Evolutionary conservation across 1,284 basidiomycete genomes (phyloP), one percentile per base, ranked within the genome.

Genomic region (Moesziomyces parantarcticus): DNA sequence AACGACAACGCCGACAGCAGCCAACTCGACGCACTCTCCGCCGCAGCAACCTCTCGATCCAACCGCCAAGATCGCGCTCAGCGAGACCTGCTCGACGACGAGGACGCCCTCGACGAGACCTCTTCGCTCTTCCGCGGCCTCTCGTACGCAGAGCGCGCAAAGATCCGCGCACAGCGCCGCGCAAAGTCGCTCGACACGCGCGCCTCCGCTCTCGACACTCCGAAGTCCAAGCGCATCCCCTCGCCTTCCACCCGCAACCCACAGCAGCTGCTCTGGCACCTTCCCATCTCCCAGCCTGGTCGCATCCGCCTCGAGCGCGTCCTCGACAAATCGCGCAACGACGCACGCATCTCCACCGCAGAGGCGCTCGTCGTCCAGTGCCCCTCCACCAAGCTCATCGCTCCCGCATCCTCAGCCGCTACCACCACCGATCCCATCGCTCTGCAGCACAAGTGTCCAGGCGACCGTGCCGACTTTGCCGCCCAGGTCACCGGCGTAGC

Each of bases 311-410:
- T 83, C 14, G 82, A 79, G 50, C 48, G 76, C 16, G 82, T 83
- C 3, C 56, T 80, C 25, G 82, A 83, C 59, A 66, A 68, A 34
- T 67, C 75, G n/a, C 66, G 64, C 34, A 76, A 74, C 40, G 76
- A 75, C 25, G 82, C 81, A 3, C 66, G 75, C 9, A 62, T 82
- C 51, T 60, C 68, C 1, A 54, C 43, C 10, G 58, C 64, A 13
- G 75, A 81, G 46, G 68, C 80, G 13, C 56, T 79, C 36, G 58
- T 83, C n/a, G 82, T 82, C 1, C 58, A 74, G 32, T 83, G 82
- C 50, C 82, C 82, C 6, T 69, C 63, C 5, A 71, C 77, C 22
- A 56, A 51, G n/a, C 78, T 83, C 26, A 58, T 73, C 42, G 39
- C 54, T 1, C 40, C 62, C 11, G 48, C 44, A 5, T 44, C 52